These are phyloP conservation scores for Rhodotorula diobovata DNA, from an alignment of 768 basidiomycete species.

Conservation along the genomic window DNA sequence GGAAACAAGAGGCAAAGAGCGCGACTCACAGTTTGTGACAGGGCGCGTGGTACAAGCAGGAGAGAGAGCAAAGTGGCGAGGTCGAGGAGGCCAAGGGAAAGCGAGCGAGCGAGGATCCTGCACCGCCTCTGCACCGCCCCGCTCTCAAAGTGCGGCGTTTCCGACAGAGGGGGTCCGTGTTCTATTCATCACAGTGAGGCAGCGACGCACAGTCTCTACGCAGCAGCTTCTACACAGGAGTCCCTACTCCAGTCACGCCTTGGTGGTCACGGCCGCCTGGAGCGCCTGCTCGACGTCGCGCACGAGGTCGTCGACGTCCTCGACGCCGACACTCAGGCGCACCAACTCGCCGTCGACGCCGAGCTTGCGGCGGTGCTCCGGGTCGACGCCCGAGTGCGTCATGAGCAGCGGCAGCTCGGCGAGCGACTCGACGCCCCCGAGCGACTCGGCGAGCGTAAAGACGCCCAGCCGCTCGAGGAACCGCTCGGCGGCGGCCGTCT, in stretches of 20 bases:
- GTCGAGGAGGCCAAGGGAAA: no score
- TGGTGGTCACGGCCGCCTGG: slow-evolving; percentile 47
- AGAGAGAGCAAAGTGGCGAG: no score
- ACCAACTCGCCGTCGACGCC: slow-evolving; percentile 73
- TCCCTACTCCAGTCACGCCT: no score
- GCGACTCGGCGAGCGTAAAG: slow-evolving; percentile 64
- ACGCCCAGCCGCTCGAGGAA: slow-evolving; percentile 30
- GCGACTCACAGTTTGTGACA: no score
- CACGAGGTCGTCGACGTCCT: slow-evolving; percentile 78
- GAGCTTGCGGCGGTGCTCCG: slow-evolving; percentile 59
- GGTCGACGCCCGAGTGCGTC: slow-evolving; percentile 72
- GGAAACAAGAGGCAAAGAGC: no score
- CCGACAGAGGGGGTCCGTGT: no score
- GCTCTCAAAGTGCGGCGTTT: no score
- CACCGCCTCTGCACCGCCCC: no score
- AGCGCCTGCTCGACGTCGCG: slow-evolving; percentile 66
- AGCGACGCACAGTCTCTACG: no score
- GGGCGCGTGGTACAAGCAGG: no score
- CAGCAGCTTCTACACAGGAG: background rate
- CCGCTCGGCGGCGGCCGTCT: slow-evolving; percentile 54
- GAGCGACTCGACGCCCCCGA: slow-evolving; percentile 88
- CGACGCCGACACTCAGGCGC: slow-evolving; percentile 78
- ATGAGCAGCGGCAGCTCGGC: slow-evolving; percentile 81
- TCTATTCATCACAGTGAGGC: no score
- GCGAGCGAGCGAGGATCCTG: no score